Evolutionary conservation across 805 yeast genomes (phyloP), one percentile per base, ranked within the genome.

Genomic region (Helenozyma baotianmanensis): DNA sequence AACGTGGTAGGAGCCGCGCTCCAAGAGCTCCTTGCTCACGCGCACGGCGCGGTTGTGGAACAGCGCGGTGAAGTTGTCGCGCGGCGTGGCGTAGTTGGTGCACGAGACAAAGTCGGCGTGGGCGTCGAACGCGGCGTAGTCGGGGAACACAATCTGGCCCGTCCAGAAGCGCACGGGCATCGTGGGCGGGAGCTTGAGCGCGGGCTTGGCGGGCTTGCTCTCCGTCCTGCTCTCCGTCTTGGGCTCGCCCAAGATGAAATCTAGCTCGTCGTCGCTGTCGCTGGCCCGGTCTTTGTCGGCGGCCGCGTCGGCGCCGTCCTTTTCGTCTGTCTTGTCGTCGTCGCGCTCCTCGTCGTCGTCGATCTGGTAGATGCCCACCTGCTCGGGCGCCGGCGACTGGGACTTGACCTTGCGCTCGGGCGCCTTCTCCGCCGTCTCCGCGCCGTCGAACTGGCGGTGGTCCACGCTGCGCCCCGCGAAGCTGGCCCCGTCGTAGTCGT

Each of bases 111-210:
- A 59, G n/a, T 60, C 61, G 0, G 59, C 60, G 13, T 51, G 37
- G 4, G 54, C 72, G 4, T 56, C 48, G 40, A 76, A 71, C 14
- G 61, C 54, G 1, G 74, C 67, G 34, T 73, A 64, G 13, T 74
- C 74, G 4, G 76, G 71, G 57, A 75, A 74, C 3, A 60, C 53
- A 1, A 75, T 56, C 13, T 51, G 56, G 1, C 82, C 81, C 5
- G 52, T 33, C 81, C 77, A 80, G 13, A 45, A 41, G 9, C 14
- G 25, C 8, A 17, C 25, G 15, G 48, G 45, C 35, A 41, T 43
- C 4, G 36, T 30, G 2, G 50, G 47, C 1, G 50, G 50, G 18
- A 45, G 29, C 1, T 4, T 25, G 19, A 6, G 22, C 26, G 13
- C 21, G 13, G 27, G 4, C 19, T 15, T 13, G 6, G 16, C 7